Base-by-base conservation (phyloP, 176 grass and related monocot species). In the Phoenix dactylifera region DNA sequence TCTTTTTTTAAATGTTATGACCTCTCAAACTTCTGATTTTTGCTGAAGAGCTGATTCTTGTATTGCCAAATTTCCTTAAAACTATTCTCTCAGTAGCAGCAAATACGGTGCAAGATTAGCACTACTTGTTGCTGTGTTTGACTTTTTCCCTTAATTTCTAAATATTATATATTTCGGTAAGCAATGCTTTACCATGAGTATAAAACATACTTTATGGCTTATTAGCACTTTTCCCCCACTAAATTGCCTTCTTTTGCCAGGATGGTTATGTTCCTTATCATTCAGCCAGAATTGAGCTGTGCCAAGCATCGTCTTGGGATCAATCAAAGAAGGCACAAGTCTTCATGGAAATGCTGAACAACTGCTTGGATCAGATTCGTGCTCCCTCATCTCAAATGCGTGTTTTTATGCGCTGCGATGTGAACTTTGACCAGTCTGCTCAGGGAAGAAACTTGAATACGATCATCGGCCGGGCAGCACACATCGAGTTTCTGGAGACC, bases 191-290 rank as follows among this genome's bases (percentile, higher is more conserved):
- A 12, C 35, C 1, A 44, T 12, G 35, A 14, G 10, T 12, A 14
- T 44, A 44, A 12, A 44, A 44, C 35, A 44, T 44, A 14, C 20
- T 20, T 44, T 44, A 44, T 12, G 1, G 10, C 35, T 12, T 12
- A 44, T 44, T 14, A 14, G 35, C 7, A 44, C 35, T 44, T 44
- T 30, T 14, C 1, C 35, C 35, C 10, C 35, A 44, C 35, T 44
- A 3, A 9, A 44, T 44, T 44, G 10, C 35, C 35, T 44, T 44
- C 35, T 44, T 65, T 18, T 74, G 25, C 10, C 75, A 95, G 89
- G 89, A 95, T 72, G 89, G 89, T 4, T 95, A 95, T 44, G 85
- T 95, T 28, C 89, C 89, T 12, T 95, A 89, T 51, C 89, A 95
- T 79, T 95, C 89, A 24, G 89, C 89, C 16, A 84, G 89, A 62